A percentile compares a stretch with the other conserved stretches of the same genome.
These are phyloP conservation scores for Alternaria brassicicola DNA, from an alignment of 2,329 filamentous ascomycete genomes.

Conservation along the genomic window DNA sequence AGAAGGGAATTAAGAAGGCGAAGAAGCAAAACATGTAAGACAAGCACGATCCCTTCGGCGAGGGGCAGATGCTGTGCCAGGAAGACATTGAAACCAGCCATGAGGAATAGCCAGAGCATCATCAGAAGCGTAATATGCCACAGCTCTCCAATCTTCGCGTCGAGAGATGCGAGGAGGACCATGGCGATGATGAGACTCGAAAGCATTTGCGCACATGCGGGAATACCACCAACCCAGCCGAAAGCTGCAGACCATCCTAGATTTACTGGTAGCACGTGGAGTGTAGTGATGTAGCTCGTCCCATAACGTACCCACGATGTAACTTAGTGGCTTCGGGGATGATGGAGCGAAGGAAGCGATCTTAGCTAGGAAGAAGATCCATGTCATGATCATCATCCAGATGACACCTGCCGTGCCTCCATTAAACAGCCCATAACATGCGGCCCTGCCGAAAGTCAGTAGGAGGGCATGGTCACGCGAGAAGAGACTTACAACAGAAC, in stretches of 20 bases:
- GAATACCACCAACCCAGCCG: slow-evolving; percentile 51
- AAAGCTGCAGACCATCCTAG: slow-evolving; percentile 25
- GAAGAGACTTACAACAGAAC: slow-evolving; percentile 15
- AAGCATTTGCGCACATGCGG: slow-evolving; percentile 34
- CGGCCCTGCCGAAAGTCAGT: slow-evolving; percentile 7
- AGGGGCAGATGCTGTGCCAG: slow-evolving; percentile 53
- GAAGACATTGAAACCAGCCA: slow-evolving; percentile 52
- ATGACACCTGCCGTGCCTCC: slow-evolving; percentile 38
- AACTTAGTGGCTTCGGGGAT: slow-evolving; percentile 7
- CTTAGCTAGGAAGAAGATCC: slow-evolving; percentile 29
- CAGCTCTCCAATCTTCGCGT: slow-evolving; percentile 48
- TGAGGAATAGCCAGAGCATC: slow-evolving; percentile 46
- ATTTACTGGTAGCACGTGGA: background rate
- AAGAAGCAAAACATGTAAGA: slow-evolving; percentile 60
- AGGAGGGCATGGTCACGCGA: too few species aligned
- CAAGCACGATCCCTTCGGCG: slow-evolving; percentile 55
- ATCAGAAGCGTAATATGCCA: slow-evolving; percentile 34
- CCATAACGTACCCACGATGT: slow-evolving; percentile 7
- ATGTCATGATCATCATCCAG: slow-evolving; percentile 34
- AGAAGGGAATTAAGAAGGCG: slow-evolving; percentile 52
- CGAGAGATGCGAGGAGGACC: slow-evolving; percentile 49
- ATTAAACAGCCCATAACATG: slow-evolving; percentile 26
- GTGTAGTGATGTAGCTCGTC: background rate
- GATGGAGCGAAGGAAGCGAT: slow-evolving; percentile 18
- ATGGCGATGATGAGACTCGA: slow-evolving; percentile 28